Percentiles rank a stretch among this genome's conserved stretches.
phyloP scores from a whole-genome alignment of 2,329 filamentous ascomycete genomes.

The Uncinocarpus reesii region DNA sequence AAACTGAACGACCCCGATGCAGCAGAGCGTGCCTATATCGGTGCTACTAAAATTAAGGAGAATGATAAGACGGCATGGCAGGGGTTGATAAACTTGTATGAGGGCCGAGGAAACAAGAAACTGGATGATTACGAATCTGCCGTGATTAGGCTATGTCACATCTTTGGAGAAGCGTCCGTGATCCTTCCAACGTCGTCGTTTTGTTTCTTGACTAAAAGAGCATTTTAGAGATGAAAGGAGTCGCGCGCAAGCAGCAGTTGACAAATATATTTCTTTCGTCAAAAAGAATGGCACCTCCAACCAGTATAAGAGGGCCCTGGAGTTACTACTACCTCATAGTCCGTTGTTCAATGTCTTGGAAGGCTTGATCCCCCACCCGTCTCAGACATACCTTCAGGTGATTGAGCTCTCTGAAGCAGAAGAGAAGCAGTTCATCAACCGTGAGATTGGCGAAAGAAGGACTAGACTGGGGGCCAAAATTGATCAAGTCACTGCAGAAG shows the following conservation, averaged over 20 bases:
- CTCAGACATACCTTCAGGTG: conserved; percentile 68
- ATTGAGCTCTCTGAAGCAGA: conserved; percentile 74
- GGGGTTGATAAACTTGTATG: conserved; percentile 75
- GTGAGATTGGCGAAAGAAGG: conserved; percentile 75
- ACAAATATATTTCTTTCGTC: conserved; percentile 68
- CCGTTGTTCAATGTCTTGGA: conserved; percentile 73
- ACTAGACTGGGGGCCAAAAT: conserved; percentile 78
- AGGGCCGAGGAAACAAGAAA: conserved; percentile 60
- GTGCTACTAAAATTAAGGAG: conserved; percentile 61
- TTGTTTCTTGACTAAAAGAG: conserved; percentile 5
- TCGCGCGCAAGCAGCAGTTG: conserved; percentile 54
- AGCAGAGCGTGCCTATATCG: conserved; percentile 64
- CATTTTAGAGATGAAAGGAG: conserved; percentile 46
- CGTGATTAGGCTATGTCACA: conserved; percentile 60
- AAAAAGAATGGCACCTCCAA: conserved; percentile 59
- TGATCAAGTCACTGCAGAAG: conserved; percentile 72
- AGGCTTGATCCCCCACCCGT: conserved; percentile 69
- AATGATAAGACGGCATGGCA: conserved; percentile 81
- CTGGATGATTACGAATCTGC: conserved; percentile 65
- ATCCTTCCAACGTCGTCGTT: background rate
- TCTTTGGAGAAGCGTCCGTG: conserved; percentile 56
- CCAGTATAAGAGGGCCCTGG: conserved; percentile 67
- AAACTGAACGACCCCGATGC: conserved; percentile 61
- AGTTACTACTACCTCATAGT: conserved; percentile 66
- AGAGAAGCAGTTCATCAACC: conserved; percentile 82